A percentile compares a stretch with the other conserved stretches of the same genome.
These are phyloP conservation scores for Macrolepiota albuminosa DNA, from an alignment of 768 basidiomycete genomes.

Conservation along the genomic window DNA sequence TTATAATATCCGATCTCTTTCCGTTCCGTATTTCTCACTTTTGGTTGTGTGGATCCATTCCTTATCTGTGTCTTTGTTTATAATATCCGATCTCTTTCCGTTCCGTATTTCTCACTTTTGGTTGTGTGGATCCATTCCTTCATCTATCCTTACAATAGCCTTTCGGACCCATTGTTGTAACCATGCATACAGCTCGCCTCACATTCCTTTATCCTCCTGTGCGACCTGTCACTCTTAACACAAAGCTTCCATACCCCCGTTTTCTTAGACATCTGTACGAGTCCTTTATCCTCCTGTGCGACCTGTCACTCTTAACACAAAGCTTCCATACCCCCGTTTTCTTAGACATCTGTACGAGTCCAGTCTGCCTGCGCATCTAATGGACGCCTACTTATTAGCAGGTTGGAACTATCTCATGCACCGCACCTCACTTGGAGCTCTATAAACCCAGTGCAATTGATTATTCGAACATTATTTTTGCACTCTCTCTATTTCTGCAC, in stretches of 20 bases:
- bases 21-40: neutral
- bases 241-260: constrained; percentile 3
- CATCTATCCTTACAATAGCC: neutral
- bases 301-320: neutral
- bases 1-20: neutral
- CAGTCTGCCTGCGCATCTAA: neutral
- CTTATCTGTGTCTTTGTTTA: neutral
- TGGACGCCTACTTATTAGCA: neutral
- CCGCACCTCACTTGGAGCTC: neutral
- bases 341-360: neutral
- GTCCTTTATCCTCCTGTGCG: neutral
- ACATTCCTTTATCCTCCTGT: constrained; percentile 4
- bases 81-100: neutral
- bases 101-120: constrained; percentile 1
- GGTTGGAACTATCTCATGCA: neutral
- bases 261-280: neutral
- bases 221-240: neutral
- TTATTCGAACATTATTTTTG: neutral
- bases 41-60: constrained; percentile 10
- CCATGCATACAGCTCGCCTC: neutral
- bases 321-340: constrained; percentile 4
- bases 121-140: constrained; percentile 8
- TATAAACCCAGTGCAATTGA: constrained; percentile 4
- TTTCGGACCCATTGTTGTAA: neutral
- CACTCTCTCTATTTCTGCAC: neutral